phyloP scores from a whole-genome alignment of 768 basidiomycete species.

The Trametes cingulata region DNA sequence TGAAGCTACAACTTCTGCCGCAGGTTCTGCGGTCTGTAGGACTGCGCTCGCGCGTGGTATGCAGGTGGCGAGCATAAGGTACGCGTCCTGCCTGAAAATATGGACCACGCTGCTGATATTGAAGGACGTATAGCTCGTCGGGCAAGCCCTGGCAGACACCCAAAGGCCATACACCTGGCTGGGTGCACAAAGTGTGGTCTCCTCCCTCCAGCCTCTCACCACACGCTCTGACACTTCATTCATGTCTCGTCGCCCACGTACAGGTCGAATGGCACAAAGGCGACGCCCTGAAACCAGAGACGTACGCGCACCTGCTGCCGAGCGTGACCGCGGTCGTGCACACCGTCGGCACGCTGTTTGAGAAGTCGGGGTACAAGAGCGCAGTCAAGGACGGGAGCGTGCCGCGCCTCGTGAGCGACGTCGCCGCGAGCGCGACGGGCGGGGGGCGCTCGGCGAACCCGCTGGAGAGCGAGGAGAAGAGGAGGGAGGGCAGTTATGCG shows the following conservation, averaged over 20 bases:
- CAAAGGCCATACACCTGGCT: constrained; percentile 88
- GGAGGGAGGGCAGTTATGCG: constrained; percentile 61
- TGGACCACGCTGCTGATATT: background rate
- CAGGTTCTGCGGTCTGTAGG: constrained; percentile 92
- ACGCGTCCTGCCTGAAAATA: constrained; percentile 7
- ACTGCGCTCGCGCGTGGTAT: constrained; percentile 83
- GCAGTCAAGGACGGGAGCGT: constrained; percentile 63
- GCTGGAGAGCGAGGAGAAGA: constrained; percentile 42
- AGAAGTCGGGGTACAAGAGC: constrained; percentile 78
- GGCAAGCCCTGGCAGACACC: constrained; percentile 84
- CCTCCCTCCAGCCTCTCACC: constrained; percentile 6
- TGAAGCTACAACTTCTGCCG: background rate
- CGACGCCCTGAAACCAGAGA: constrained; percentile 75
- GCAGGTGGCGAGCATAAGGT: constrained; percentile 91
- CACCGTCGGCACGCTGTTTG: constrained; percentile 88
- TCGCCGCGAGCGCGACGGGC: constrained; percentile 44
- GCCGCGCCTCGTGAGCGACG: constrained; percentile 47
- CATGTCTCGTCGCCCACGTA: background rate
- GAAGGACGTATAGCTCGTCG: constrained; percentile 59
- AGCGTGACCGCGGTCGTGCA: constrained; percentile 81
- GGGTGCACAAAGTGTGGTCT: constrained; percentile 68
- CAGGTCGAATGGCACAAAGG: constrained; percentile 90
- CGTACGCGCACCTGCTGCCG: constrained; percentile 70
- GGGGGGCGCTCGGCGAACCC: constrained; percentile 48
- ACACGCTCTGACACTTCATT: background rate